Evolutionary conservation across 495 filamentous ascomycete genomes (phyloP).

Genomic region (Rhypophila decipiens): DNA sequence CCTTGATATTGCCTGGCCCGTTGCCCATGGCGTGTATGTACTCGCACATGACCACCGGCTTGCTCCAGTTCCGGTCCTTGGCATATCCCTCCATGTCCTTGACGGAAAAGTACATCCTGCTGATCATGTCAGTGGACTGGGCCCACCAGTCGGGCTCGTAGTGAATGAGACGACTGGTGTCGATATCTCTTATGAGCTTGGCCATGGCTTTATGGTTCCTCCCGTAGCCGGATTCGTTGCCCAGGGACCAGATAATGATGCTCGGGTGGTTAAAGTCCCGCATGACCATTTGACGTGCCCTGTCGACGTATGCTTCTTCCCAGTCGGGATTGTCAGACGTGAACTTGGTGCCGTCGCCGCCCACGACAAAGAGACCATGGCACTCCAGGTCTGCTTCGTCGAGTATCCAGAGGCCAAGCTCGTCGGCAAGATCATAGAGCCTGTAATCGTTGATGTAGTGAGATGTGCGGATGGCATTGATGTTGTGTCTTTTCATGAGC

Average conservation of each 20-base stretch:
- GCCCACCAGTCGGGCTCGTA: slow-evolving; percentile 62
- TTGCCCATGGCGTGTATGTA: slow-evolving; percentile 73
- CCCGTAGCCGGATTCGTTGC: slow-evolving; percentile 68
- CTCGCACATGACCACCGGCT: slow-evolving; percentile 62
- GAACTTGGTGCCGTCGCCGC: slow-evolving; percentile 41
- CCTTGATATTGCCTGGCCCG: slow-evolving; percentile 59
- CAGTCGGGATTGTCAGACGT: slow-evolving; percentile 62
- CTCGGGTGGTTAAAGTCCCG: slow-evolving; percentile 63
- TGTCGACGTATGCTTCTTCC: slow-evolving; percentile 65
- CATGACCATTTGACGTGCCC: slow-evolving; percentile 57
- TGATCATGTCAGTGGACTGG: slow-evolving; percentile 56
- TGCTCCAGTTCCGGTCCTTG: slow-evolving; percentile 37
- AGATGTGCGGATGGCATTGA: slow-evolving; percentile 61
- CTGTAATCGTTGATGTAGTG: slow-evolving; percentile 56
- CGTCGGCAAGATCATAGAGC: slow-evolving; percentile 61
- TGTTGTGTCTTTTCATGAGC: slow-evolving; percentile 61
- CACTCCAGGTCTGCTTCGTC: slow-evolving; percentile 72
- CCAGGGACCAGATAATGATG: slow-evolving; percentile 68
- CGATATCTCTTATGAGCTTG: slow-evolving; percentile 50
- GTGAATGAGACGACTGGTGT: slow-evolving; percentile 55
- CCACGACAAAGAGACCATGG: slow-evolving; percentile 56
- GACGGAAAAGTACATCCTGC: slow-evolving; percentile 59
- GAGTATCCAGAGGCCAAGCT: slow-evolving; percentile 64
- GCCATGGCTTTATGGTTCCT: slow-evolving; percentile 64
- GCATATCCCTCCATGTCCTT: slow-evolving; percentile 37